A percentile compares a stretch with the other conserved stretches of the same genome.
Conservation (phyloP, 1,139 yeast genomes). For the Nakaseomyces kungkrabaensis region DNA sequence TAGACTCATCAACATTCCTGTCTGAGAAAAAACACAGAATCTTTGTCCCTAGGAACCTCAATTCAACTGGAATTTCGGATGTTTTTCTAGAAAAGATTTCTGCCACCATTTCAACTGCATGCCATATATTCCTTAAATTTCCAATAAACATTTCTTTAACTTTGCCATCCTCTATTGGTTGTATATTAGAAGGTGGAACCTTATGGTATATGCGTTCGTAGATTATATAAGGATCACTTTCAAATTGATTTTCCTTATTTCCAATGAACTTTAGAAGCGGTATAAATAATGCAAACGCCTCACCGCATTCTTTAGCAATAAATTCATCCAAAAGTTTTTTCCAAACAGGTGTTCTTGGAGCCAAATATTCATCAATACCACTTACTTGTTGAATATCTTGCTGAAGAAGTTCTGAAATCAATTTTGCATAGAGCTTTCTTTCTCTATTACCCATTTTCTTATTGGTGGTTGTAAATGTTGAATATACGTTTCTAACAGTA, state of each 20-base stretch:
- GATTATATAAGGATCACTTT: slow-evolving; percentile 70
- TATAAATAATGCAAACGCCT: slow-evolving; percentile 42
- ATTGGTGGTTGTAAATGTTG: slow-evolving; percentile 24
- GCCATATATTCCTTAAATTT: slow-evolving; percentile 69
- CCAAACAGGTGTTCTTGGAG: slow-evolving; percentile 31
- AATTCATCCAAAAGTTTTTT: slow-evolving; percentile 35
- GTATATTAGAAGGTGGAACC: slow-evolving; percentile 42
- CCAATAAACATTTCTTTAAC: slow-evolving; percentile 60
- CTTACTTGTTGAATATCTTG: slow-evolving; percentile 25
- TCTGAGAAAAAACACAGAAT: slow-evolving; percentile 42
- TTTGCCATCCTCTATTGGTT: slow-evolving; percentile 68
- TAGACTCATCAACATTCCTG: slow-evolving; percentile 27
- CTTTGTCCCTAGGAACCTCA: slow-evolving; percentile 41
- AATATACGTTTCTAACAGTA: slow-evolving; percentile 21
- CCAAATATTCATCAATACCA: slow-evolving; percentile 18
- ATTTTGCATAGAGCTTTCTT: slow-evolving; percentile 58
- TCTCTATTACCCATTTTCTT: slow-evolving; percentile 43
- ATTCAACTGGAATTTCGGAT: slow-evolving; percentile 51
- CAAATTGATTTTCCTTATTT: slow-evolving; percentile 54
- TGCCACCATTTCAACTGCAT: slow-evolving; percentile 51
- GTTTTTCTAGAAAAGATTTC: slow-evolving; percentile 37
- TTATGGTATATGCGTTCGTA: slow-evolving; percentile 38
- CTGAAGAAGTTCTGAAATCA: slow-evolving; percentile 44
- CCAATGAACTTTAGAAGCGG: slow-evolving; percentile 37
- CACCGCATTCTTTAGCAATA: slow-evolving; percentile 29